Conservation (phyloP, 2,329 filamentous ascomycete genomes). For the Aquanectria penicillioides region DNA sequence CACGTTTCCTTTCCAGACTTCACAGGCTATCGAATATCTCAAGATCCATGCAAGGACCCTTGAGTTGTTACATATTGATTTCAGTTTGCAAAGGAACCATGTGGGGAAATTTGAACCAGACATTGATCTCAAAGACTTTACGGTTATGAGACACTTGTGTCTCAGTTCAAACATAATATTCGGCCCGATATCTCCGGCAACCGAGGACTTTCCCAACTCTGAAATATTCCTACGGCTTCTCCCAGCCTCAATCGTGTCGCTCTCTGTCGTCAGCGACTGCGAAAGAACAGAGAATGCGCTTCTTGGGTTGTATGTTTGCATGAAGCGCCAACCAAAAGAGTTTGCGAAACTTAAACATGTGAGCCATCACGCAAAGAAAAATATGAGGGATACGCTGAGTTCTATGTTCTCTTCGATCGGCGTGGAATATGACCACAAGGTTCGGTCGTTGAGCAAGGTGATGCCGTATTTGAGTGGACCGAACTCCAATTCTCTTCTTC, state of each 20-base stretch:
- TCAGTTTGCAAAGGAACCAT: neutral
- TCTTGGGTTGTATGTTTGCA: neutral
- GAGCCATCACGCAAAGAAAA: neutral
- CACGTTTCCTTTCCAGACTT: constrained; percentile 5
- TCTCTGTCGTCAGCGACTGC: neutral
- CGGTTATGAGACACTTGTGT: constrained; percentile 11
- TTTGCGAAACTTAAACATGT: constrained; percentile 5
- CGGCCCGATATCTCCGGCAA: neutral
- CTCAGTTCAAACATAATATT: constrained; percentile 7
- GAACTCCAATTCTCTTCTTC: no score
- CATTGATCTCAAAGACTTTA: constrained; percentile 9
- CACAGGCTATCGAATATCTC: constrained; percentile 3
- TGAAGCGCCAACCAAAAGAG: neutral
- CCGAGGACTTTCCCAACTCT: neutral
- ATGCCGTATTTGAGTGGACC: neutral
- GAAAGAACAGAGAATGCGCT: constrained; percentile 5
- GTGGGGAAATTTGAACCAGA: neutral
- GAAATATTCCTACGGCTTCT: constrained; percentile 1
- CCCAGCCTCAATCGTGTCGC: constrained; percentile 10
- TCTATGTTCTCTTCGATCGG: neutral
- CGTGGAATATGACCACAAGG: neutral
- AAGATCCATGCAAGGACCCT: neutral
- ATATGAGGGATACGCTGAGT: neutral
- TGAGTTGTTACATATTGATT: constrained; percentile 10
- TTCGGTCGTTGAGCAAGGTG: neutral